Base-by-base conservation (phyloP, 148 eudicot genomes). In the Silene uniflora region DNA sequence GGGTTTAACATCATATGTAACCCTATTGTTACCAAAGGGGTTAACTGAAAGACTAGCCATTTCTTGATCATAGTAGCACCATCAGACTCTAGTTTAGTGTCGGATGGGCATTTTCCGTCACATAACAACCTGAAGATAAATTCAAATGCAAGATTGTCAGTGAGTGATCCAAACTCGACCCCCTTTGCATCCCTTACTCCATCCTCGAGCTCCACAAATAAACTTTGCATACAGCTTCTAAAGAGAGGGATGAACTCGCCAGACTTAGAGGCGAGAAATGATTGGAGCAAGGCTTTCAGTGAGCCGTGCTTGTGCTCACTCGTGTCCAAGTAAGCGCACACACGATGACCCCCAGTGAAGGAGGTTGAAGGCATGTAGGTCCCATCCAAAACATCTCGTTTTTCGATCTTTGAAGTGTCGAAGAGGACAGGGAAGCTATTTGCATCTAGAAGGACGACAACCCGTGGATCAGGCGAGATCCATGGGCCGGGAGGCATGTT, bases 401-500 rank as follows among this genome's bases (percentile, higher is more conserved):
- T 92, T 29, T 90, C 92, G 72, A 92, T 88, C 62, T 87, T 86
- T 3, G 89, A 68, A 69, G 22, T 86, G 79, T 92, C 94, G 77
- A 92, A 90, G 55, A 91, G 92, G 59, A 87, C 46, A 0, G 88
- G 86, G n/a, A 90, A 90, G 52, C 85, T 84, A 7, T 78, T 61
- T 52, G 86, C 86, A 61, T 91, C 97, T 13, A 90, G 85, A 25
- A 89, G 82, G 17, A 84, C 87, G 25, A 91, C 67, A 61, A 91
- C 97, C 2, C 71, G 79, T 0, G 97, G 71, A 70, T 91, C 81
- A 2, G 62, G 9, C 17, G 94, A 79, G 58, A 83, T 74, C 64
- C 88, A 83, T 5, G 87, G 93, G 14, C 91, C 93, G 1, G 97
- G 97, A 7, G 97, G 94, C 88, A 91, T 88, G 76, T 91, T 91